Evolutionary conservation across 2,329 filamentous ascomycete genomes (phyloP), one percentile per base, ranked within the genome.

Genomic region (Ceratocystis ficicola): DNA sequence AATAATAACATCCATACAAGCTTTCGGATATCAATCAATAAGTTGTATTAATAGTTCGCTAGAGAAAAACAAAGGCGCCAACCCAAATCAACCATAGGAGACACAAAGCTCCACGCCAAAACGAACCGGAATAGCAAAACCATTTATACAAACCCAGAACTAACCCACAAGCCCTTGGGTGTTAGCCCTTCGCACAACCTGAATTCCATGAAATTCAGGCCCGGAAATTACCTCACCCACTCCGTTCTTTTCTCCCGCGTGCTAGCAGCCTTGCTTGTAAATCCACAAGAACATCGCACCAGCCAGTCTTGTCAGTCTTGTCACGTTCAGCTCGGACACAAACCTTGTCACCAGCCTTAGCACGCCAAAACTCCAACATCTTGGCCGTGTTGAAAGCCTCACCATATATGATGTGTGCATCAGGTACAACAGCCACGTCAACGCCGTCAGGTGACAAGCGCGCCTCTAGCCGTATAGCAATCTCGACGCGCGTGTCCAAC

Each of bases 331-430:
- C 46, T 17, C 48, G 17, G n/a, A 25, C 52, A 17, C 55, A 63
- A n/a, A 67, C 60, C 12, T 20, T 15, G 12, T 64, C 66, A 15
- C 64, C 64, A 4, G 62, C 60, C 46, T 68, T 68, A 32, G 48
- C 48, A 72, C n/a, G 77, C 74, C 69, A 94, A 72, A 70, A 88
- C 91, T 65, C 87, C n/a, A 77, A 78, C 78, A 94, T 86, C 74
- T 89, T 91, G 62, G 79, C 82, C 69, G 85, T 83, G 69, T 90
- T 89, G 73, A 92, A 91, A 68, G 82, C 80, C 75, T 93, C 88
- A 0, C 89, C 89, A 72, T 94, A 94, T 1, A 90, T 77, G 0
- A 92, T 83, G 64, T 78, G 79, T 0, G 85, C 87, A 25, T 76
- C 77, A 1, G 81, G 78, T 5, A 75, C 75, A 28, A 88, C 76